A percentile compares a stretch with the other conserved stretches of the same genome.
phyloP scores from a whole-genome alignment of 352 stramenopile genomes.

The Stramenopiles sp. region DNA sequence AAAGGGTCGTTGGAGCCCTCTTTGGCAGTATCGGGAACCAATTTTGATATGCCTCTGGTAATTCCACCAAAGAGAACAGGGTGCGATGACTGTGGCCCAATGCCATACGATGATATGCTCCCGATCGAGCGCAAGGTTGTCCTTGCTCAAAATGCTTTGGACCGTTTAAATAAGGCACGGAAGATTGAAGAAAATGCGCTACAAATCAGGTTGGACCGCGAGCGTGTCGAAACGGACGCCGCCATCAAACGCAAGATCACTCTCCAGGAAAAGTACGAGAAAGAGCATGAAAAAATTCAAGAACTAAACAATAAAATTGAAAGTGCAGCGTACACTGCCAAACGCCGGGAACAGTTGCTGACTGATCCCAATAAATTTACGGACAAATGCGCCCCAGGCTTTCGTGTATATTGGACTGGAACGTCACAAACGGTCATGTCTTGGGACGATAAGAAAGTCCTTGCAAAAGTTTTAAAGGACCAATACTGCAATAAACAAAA shows the following conservation, averaged over 20 bases:
- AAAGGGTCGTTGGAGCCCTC: not conserved
- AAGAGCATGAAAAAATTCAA: not conserved
- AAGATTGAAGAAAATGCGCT: not conserved
- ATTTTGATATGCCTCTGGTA: not conserved
- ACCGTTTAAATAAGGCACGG: not conserved
- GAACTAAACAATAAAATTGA: not conserved
- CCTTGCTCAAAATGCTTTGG: not conserved
- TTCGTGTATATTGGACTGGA: not conserved
- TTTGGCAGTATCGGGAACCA: not conserved
- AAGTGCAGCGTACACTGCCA: not conserved
- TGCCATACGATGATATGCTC: not conserved
- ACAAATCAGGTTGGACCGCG: not conserved
- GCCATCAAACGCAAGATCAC: not conserved
- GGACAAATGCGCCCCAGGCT: not conserved
- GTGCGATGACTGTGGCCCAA: not conserved
- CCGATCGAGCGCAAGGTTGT: not conserved
- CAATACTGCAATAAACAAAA: not conserved
- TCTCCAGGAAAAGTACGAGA: not conserved
- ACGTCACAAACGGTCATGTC: not conserved
- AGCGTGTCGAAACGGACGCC: not conserved
- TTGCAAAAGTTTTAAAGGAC: conserved; percentile 2
- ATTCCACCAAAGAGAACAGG: not conserved
- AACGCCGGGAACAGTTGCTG: not conserved
- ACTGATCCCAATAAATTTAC: conserved; percentile 5
- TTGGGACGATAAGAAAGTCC: conserved; percentile 1